Conservation (phyloP, 75 land plant genomes). For the Ceratopteris richardii region DNA sequence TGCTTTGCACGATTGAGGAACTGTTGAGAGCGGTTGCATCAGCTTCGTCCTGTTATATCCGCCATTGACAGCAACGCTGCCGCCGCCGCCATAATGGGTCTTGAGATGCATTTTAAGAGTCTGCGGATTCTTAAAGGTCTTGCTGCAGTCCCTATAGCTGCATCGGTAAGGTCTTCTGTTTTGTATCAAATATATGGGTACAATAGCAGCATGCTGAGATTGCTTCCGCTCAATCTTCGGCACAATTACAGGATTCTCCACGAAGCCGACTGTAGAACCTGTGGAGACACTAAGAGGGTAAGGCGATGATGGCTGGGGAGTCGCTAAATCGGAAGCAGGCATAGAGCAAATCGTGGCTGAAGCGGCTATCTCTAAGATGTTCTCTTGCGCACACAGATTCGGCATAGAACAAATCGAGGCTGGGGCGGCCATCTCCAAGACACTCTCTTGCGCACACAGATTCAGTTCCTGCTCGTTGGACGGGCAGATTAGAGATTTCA, state of each 20-base stretch:
- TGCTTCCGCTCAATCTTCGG: conserved; percentile 5
- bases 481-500: conserved; percentile 10
- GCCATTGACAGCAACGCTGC: not conserved
- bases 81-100: conserved; percentile 12
- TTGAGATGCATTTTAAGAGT: conserved; percentile 24
- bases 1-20: conserved; percentile 5
- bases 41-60: conserved; percentile 3
- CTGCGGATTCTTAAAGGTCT: conserved; percentile 29
- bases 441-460: not conserved
- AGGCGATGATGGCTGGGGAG: not conserved
- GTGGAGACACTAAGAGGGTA: not conserved
- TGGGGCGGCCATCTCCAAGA: not conserved
- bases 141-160: conserved; percentile 9
- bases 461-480: not conserved
- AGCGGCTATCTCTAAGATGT: not conserved
- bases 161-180: conserved; percentile 19
- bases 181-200: conserved; percentile 15
- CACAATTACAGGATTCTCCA: not conserved
- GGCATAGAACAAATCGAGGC: not conserved
- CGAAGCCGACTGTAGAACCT: not conserved
- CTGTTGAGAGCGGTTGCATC: not conserved
- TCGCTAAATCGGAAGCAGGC: not conserved
- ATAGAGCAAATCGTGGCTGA: not conserved
- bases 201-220: conserved; percentile 4
- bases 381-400: not conserved